Percentiles rank a stretch among this genome's conserved stretches.
These are phyloP conservation scores for Artemisia annua DNA, from an alignment of 129 eudicot genomes.

Conservation along the genomic window DNA sequence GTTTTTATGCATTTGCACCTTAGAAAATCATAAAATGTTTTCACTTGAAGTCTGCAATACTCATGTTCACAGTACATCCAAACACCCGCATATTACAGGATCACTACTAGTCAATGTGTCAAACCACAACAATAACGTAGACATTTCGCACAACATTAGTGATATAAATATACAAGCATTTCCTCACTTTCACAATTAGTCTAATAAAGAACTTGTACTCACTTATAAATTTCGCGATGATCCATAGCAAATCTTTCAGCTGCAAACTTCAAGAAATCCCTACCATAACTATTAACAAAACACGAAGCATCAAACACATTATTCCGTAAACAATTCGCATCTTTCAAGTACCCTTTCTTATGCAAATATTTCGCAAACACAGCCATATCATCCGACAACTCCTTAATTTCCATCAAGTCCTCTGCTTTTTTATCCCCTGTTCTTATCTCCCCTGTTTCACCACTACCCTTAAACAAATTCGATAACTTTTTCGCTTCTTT, in stretches of 20 bases:
- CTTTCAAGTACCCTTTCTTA: constrained; percentile 50
- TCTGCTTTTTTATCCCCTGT: constrained; percentile 23
- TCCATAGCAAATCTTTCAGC: constrained; percentile 67
- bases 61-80: no score
- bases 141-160: no score
- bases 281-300: constrained; percentile 55
- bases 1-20: no score
- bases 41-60: no score
- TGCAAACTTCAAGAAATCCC: constrained; percentile 62
- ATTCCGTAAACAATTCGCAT: constrained; percentile 43
- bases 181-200: no score
- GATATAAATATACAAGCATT: no score
- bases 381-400: constrained; percentile 62
- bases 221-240: constrained; percentile 67
- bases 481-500: constrained; percentile 33
- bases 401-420: constrained; percentile 40
- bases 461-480: constrained; percentile 26
- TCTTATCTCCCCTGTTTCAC: not conserved
- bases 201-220: constrained; percentile 28
- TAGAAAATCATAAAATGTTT: no score
- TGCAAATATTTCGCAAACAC: constrained; percentile 49
- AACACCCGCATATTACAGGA: no score
- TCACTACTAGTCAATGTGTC: no score
- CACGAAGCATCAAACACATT: constrained; percentile 50
- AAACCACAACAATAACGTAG: no score